A percentile compares a stretch with the other conserved stretches of the same genome.
Conservation (phyloP, 805 yeast species). For the Zygoascus biomembranicola region DNA sequence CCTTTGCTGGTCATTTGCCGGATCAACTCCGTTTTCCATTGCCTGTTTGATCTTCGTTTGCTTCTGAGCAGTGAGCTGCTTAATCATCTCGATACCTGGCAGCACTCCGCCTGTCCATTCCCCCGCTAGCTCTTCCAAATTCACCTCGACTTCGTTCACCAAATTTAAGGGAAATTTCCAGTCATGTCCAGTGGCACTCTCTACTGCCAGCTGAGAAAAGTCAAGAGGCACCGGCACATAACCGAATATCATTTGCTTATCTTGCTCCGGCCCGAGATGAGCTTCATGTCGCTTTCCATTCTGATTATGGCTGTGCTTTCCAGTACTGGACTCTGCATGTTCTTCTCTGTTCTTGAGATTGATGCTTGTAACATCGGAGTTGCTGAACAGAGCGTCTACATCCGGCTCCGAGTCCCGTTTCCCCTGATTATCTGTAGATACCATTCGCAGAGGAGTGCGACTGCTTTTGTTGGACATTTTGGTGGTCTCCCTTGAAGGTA, state of each 20-base stretch:
- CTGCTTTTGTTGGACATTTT: not conserved
- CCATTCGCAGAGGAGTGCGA: not conserved
- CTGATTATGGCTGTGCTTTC: too few species aligned
- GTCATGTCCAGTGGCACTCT: not conserved
- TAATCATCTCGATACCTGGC: not conserved
- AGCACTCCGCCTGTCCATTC: not conserved
- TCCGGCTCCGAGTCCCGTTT: too few species aligned
- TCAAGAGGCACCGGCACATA: not conserved
- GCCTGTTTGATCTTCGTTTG: not conserved
- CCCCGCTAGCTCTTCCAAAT: not conserved
- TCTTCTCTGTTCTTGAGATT: too few species aligned
- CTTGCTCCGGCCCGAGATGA: too few species aligned
- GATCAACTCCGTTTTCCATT: not conserved
- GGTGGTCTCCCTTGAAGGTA: not conserved
- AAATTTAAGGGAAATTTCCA: not conserved
- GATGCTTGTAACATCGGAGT: too few species aligned
- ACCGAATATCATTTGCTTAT: too few species aligned
- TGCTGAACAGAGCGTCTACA: too few species aligned
- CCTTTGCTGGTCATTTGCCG: not conserved
- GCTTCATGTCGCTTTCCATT: too few species aligned
- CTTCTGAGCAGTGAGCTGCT: not conserved
- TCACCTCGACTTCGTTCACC: not conserved
- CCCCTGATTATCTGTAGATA: not conserved
- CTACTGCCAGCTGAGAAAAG: not conserved
- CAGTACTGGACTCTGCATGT: too few species aligned